Evolutionary conservation across 306 rosid species (phyloP).

Genomic region (Vigna angularis): DNA sequence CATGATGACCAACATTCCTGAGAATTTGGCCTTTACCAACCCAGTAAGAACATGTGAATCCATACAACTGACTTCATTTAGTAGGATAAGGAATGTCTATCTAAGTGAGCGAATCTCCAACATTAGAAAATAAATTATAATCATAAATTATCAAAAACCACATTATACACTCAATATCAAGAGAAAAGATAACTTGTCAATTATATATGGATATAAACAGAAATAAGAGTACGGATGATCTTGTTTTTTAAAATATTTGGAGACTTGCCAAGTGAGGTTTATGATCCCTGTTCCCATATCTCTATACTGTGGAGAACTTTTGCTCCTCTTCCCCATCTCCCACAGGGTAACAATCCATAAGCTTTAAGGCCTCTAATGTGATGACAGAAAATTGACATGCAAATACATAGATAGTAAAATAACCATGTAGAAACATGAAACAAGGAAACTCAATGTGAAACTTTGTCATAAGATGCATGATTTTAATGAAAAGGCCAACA

Average conservation of each 20-base stretch:
- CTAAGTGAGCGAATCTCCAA: background rate
- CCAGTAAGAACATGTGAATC: background rate
- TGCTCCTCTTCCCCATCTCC: background rate
- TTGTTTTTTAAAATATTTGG: background rate
- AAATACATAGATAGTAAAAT: conserved; percentile 9
- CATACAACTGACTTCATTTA: background rate
- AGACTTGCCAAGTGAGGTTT: background rate
- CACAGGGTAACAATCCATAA: background rate
- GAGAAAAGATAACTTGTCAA: background rate
- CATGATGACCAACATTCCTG: background rate
- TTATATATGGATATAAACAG: background rate
- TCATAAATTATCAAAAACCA: background rate
- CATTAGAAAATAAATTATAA: background rate
- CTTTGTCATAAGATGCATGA: conserved; percentile 20
- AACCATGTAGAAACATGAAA: conserved; percentile 2
- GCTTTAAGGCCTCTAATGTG: background rate
- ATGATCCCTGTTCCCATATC: background rate
- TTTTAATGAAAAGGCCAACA: conserved; percentile 10
- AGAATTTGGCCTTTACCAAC: background rate
- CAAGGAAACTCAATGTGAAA: conserved; percentile 16
- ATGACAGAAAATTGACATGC: background rate
- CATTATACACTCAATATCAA: background rate
- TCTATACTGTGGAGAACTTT: background rate
- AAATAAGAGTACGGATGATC: background rate
- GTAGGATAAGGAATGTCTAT: background rate